These are phyloP conservation scores for California macrophylla DNA, from an alignment of 441 rosid genomes.

Conservation along the genomic window DNA sequence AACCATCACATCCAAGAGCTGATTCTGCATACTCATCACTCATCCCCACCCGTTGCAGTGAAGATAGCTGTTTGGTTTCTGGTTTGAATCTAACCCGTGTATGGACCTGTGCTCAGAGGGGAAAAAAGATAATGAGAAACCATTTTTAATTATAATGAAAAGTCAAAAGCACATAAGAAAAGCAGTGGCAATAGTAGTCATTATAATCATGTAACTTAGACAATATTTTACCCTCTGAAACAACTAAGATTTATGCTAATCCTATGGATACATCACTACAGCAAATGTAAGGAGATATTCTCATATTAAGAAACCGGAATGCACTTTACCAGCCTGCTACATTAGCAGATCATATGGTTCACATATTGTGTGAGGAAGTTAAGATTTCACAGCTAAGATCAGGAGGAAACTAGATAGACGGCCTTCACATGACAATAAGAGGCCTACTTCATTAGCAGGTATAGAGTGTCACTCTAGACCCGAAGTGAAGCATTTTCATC, in stretches of 20 bases:
- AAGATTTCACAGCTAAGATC: not conserved
- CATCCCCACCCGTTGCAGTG: conserved; percentile 36
- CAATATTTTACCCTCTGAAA: not conserved
- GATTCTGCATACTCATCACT: conserved; percentile 58
- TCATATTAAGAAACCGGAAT: not conserved
- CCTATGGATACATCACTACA: not conserved
- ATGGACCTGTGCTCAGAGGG: conserved; percentile 38
- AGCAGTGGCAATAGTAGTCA: not conserved
- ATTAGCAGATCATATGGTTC: not conserved
- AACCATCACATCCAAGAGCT: conserved; percentile 70
- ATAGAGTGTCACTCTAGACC: not conserved
- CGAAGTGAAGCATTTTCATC: not conserved
- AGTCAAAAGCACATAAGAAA: not conserved
- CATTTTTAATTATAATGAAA: not conserved
- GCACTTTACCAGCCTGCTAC: not conserved
- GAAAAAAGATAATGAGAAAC: conserved; percentile 10
- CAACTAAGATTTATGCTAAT: not conserved
- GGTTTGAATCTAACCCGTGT: conserved; percentile 54
- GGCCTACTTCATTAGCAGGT: conserved; percentile 1
- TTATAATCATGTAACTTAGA: not conserved
- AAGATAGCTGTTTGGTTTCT: conserved; percentile 41
- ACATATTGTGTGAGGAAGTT: not conserved
- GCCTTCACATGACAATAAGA: not conserved
- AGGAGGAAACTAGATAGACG: not conserved
- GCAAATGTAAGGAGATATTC: not conserved